Percentiles rank a stretch among this genome's conserved stretches.
Evolutionary conservation across 2,329 filamentous ascomycete species (phyloP).

Genomic region (Colletotrichum sp.): DNA sequence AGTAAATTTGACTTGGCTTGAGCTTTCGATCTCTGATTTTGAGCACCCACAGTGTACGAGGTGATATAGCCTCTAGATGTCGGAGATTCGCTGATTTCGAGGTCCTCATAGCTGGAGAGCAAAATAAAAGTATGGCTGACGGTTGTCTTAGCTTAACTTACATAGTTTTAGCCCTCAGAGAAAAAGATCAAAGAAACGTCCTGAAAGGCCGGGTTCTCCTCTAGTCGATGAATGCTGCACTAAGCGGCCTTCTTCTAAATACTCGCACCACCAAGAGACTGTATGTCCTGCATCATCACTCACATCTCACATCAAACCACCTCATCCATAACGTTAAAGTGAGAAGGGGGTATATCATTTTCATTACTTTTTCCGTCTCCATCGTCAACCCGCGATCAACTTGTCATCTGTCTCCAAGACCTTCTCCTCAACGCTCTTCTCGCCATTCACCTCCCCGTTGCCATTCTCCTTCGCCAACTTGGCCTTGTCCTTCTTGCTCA

Average conservation of each 20-base stretch:
- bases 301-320: not conserved
- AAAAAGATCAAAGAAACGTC: too few species aligned
- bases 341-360: constrained; percentile 1
- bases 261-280: too few species aligned
- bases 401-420: constrained; percentile 21
- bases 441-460: constrained; percentile 23
- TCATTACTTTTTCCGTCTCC: not conserved
- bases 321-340: not conserved
- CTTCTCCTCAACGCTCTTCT: constrained; percentile 12
- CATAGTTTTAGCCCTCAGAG: too few species aligned
- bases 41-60: not conserved
- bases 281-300: not conserved
- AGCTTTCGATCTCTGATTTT: not conserved
- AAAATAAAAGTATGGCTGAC: not conserved
- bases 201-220: too few species aligned
- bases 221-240: not conserved
- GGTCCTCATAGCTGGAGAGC: not conserved
- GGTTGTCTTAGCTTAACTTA: not conserved
- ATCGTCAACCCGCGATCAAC: constrained; percentile 16
- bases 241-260: not conserved
- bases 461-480: constrained; percentile 42
- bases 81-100: not conserved
- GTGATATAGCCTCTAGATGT: not conserved
- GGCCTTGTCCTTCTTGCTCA: constrained; percentile 73
- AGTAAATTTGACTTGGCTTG: not conserved